A percentile compares a stretch with the other conserved stretches of the same genome.
Evolutionary conservation across 2,329 filamentous ascomycete species (phyloP).

Genomic region (Ceratocystis papillata): DNA sequence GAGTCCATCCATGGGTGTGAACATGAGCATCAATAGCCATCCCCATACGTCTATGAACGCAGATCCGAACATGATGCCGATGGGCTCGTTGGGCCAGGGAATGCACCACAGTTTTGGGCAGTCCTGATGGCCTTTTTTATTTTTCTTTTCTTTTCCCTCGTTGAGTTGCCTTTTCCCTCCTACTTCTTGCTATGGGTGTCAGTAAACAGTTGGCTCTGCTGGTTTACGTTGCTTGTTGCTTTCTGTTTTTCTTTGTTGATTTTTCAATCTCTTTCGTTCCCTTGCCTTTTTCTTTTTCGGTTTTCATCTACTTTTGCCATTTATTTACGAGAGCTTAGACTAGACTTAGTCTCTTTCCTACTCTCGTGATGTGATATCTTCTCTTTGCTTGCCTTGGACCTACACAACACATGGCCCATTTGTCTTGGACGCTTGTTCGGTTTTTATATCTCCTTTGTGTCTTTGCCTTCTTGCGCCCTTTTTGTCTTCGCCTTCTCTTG

Average conservation of each 20-base stretch:
- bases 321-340: background rate
- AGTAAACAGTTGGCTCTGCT: background rate
- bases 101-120: conserved; percentile 6
- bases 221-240: background rate
- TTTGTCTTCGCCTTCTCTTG: background rate
- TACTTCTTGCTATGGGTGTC: background rate
- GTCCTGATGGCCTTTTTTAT: background rate
- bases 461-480: conserved; percentile 1
- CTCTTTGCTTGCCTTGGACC: background rate
- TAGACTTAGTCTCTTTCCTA: too few species aligned
- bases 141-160: background rate
- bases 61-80: background rate
- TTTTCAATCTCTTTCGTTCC: background rate
- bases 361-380: background rate
- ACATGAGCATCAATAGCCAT: background rate
- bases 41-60: conserved; percentile 5
- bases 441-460: background rate
- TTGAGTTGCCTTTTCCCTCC: background rate
- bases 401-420: background rate
- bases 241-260: background rate
- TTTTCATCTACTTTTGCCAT: background rate
- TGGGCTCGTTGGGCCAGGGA: background rate
- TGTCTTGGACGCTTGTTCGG: background rate
- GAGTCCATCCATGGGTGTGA: conserved; percentile 3
- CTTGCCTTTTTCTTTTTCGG: background rate